Base-by-base conservation (phyloP, 163 green algal species). In the Chloromonas sp. region DNA sequence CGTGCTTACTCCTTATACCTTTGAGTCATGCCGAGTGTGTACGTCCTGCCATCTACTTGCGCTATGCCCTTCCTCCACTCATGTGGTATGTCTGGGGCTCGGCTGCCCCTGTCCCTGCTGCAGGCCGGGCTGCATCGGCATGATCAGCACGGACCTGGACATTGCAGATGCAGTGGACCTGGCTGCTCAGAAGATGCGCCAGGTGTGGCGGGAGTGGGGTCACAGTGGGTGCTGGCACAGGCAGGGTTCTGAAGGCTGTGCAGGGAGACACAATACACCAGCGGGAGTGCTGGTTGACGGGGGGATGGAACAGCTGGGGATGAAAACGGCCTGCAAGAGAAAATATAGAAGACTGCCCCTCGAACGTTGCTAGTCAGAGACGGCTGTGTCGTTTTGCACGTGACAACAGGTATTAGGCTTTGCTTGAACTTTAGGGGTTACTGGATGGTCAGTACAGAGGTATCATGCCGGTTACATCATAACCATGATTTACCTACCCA, bases 91-190 rank as follows among this genome's bases (percentile, higher is more conserved):
- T 36, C 36, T 36, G 36, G 36, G 36, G 36, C 36, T 36, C 36
- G 36, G 36, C 36, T 36, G 36, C 36, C 36, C 36, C 36, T 36
- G 36, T 36, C 36, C 36, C 36, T 36, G 36, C 71, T 60, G 80
- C 66, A 89, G 89, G 79, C 88, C 90, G 1, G 91, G 91, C 57
- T 97, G 92, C 87, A 92, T 98, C 60, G 95, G 94, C 78, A 92
- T 96, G 86, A 94, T 98, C 70, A 90, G 87, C 85, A 94, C 89
- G 1, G 87, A 95, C 58, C 85, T 98, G 57, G 85, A 92, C 76
- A 78, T 98, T 1, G 83, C 84, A 3, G 94, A 96, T 1, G 88
- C 91, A 0, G 88, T 96, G 0, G 91, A 95, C 36, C 94, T 96
- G 85, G 93, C 94, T 1, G 92, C 88, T 13, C 86, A 92, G 80